Base-by-base conservation (phyloP, 768 basidiomycete species). In the Lactarius sp. region DNA sequence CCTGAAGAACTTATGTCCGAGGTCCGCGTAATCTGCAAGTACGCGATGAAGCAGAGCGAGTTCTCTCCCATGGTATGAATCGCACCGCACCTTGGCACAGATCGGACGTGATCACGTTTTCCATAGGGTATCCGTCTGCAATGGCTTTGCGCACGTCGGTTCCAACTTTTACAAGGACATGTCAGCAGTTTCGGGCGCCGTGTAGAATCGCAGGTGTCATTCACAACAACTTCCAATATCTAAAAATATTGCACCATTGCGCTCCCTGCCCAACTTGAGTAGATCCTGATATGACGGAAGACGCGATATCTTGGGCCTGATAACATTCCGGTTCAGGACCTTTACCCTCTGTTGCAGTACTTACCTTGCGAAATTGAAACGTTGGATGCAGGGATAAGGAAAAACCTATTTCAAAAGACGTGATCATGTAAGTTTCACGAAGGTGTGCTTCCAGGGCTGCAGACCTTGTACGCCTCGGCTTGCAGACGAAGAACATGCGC, bases 1-100 rank as follows among this genome's bases (percentile, higher is more conserved):
- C 55, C 71, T 77, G 74, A 86, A 89, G 16, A 88, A 75, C 49
- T 81, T 75, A 65, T 88, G 85, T 1, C 86, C 86, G 4, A 80
- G 75, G 5, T 82, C 76, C 85, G 85, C 87, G 65, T 84, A 83
- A 10, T 74, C 85, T 86, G 60, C 51, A 41, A 33, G 5, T 46
- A 34, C 2, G 9, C 10, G 10, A 14, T 47, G n/a, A 64, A 41
- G 20, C 10, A 52, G 5, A 34, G 13, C 36, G 16, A 13, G 2
- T 27, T 36, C 13, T n/a, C 1, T 16, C 18, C 10, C 18, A 36
- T n/a, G 33, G 13, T 16, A 7, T 3, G 14, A 52, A 12, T 22
- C n/a, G 46, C 14, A 36, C 18, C 66, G 61, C 47, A 79, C 80
- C 78, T 61, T 68, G 69, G 18, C 69, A 65, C 22, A 80, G 53